phyloP scores from a whole-genome alignment of 768 basidiomycete species.

The Tricholoma hemisulphureum region DNA sequence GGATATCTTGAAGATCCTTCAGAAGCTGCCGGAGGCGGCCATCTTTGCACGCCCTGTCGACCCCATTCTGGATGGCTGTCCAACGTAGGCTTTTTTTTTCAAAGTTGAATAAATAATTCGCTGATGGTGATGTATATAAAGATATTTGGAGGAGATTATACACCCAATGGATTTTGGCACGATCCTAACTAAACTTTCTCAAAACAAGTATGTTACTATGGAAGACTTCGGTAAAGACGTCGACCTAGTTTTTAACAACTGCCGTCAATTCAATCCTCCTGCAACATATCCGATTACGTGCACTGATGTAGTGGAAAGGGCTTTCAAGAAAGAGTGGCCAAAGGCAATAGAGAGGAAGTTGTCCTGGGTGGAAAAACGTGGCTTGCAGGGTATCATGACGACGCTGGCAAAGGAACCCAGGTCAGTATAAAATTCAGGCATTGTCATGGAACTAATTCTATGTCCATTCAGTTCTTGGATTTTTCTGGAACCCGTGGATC shows the following conservation, averaged over 20 bases:
- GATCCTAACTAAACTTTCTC: conserved; percentile 63
- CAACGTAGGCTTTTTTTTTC: conserved; percentile 62
- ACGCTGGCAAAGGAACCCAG: conserved; percentile 65
- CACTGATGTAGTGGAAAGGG: conserved; percentile 71
- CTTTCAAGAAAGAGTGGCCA: conserved; percentile 84
- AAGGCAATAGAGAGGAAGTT: conserved; percentile 74
- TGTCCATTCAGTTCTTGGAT: conserved; percentile 57
- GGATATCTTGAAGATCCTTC: conserved; percentile 60
- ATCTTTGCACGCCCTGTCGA: conserved; percentile 86
- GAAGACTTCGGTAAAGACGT: conserved; percentile 79
- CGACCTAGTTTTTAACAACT: conserved; percentile 84
- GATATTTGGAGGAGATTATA: conserved; percentile 89
- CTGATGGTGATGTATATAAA: conserved; percentile 29
- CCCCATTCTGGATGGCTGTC: conserved; percentile 78
- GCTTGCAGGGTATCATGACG: conserved; percentile 67
- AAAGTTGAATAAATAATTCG: background rate
- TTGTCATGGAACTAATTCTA: conserved; percentile 10
- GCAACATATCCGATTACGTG: conserved; percentile 70
- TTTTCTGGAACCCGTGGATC: conserved; percentile 88
- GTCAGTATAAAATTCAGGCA: conserved; percentile 35
- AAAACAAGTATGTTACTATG: conserved; percentile 73
- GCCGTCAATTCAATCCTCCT: conserved; percentile 88
- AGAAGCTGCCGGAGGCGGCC: conserved; percentile 60
- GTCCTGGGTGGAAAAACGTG: conserved; percentile 75
- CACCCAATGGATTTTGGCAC: conserved; percentile 95